Base-by-base conservation (phyloP, 1,284 basidiomycete species). In the Puccinia hordei region DNA sequence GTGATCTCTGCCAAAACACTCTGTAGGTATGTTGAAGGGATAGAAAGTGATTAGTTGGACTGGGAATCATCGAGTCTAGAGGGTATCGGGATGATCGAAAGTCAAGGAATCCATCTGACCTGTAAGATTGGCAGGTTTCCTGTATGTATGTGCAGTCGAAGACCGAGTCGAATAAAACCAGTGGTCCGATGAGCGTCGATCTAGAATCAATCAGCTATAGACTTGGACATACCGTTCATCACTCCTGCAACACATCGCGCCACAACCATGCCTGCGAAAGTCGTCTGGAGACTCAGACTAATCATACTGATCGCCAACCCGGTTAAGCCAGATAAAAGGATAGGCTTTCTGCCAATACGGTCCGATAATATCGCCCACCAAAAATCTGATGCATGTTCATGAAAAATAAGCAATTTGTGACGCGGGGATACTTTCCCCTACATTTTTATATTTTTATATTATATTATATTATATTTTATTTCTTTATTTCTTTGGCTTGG, bases 361-460 rank as follows among this genome's bases (percentile, higher is more conserved):
- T 83, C 82, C 33, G 81, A 81, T 13, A 78, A 63, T 35, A 73
- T 78, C 27, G 81, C 82, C 82, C 82, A 83, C 75, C 75, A 69
- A 57, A 78, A 69, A 33, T 30, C 75, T 78, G 38, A 9, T 12
- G 51, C 13, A 17, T 15, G 35, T 41, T 41, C 38, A 12, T 41
- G 2, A 63, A 33, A 76, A 3, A 51, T 61, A n/a, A 57, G 27
- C 61, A 44, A 19, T 38, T 13, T 65, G 27, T 41, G 38, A 41
- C 12, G n/a, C 38, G 4, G 38, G 38, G 38, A 12, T 41, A 12
- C 38, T 41, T 41, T 12, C 38, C 12, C 38, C 17, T 12, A 27
- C 4, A 10, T 27, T 35, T 13, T 24, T n/a, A n/a, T n/a, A n/a
- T n/a, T n/a, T n/a, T n/a, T n/a, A n/a, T n/a, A n/a, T n/a, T n/a